These are phyloP conservation scores for Barnettozyma wickerhamii DNA, from an alignment of 805 yeast genomes.

Conservation along the genomic window DNA sequence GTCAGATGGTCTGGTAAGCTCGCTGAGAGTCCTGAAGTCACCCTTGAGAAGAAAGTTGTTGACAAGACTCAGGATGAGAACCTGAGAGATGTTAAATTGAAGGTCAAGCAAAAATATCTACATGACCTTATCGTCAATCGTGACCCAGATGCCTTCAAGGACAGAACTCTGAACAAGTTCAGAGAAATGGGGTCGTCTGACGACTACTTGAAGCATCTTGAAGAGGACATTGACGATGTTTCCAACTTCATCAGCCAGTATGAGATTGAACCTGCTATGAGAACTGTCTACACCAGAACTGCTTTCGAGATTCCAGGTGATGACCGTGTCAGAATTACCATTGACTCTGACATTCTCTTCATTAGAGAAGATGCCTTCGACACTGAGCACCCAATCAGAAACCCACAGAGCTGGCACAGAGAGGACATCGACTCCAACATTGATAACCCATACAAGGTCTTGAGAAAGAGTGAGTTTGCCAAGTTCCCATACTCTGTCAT, in stretches of 20 bases:
- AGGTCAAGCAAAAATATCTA: slow-evolving; percentile 77
- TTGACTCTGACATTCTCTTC: slow-evolving; percentile 83
- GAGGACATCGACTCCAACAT: slow-evolving; percentile 79
- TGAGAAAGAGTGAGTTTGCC: slow-evolving; percentile 81
- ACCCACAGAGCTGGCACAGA: slow-evolving; percentile 89
- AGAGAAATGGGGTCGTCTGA: slow-evolving; percentile 55
- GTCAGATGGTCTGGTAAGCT: slow-evolving; percentile 90
- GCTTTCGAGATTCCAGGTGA: slow-evolving; percentile 99
- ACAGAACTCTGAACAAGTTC: slow-evolving; percentile 56
- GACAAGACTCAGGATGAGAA: slow-evolving; percentile 46
- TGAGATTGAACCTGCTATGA: slow-evolving; percentile 76
- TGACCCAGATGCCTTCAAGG: slow-evolving; percentile 37
- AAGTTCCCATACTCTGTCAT: slow-evolving; percentile 84
- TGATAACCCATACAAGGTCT: slow-evolving; percentile 60
- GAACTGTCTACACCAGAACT: slow-evolving; percentile 84
- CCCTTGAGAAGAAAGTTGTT: slow-evolving; percentile 74
- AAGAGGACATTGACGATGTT: slow-evolving; percentile 52
- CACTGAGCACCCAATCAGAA: slow-evolving; percentile 79
- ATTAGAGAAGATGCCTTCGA: slow-evolving; percentile 91
- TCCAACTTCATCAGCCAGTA: slow-evolving; percentile 59
- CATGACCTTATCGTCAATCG: slow-evolving; percentile 63
- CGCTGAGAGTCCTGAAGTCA: slow-evolving; percentile 69
- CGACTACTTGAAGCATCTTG: slow-evolving; percentile 46
- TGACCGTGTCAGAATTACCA: slow-evolving; percentile 82
- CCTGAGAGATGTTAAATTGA: slow-evolving; percentile 60